Percentiles rank a stretch among this genome's conserved stretches.
phyloP scores from a whole-genome alignment of 441 rosid species.

The Erysimum pusillum region DNA sequence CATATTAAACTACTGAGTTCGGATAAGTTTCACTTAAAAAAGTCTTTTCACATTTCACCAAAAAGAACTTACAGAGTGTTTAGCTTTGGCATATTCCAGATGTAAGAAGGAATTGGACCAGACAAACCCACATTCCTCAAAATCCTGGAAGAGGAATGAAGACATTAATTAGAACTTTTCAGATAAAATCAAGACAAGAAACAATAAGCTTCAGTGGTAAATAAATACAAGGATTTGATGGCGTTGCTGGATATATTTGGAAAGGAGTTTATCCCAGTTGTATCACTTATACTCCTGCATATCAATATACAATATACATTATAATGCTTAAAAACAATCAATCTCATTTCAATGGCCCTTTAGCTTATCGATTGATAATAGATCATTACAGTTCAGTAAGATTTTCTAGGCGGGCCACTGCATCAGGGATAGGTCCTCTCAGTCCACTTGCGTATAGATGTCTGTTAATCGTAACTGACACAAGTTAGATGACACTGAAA shows the following conservation, averaged over 20 bases:
- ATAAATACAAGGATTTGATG: slow-evolving; percentile 7
- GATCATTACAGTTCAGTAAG: slow-evolving; percentile 20
- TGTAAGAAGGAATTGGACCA: slow-evolving; percentile 41
- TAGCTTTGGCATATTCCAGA: slow-evolving; percentile 17
- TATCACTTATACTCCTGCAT: slow-evolving; percentile 38
- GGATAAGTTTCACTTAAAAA: no score
- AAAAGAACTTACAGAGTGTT: slow-evolving; percentile 29
- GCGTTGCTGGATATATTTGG: slow-evolving; percentile 34
- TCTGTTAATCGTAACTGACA: slow-evolving; percentile 23
- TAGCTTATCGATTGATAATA: background rate
- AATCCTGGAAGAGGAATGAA: slow-evolving; percentile 12
- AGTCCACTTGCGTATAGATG: slow-evolving; percentile 41
- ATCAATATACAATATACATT: background rate
- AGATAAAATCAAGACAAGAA: no score
- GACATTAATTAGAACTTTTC: background rate
- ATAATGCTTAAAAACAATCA: background rate
- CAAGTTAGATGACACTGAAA: background rate
- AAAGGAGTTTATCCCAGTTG: slow-evolving; percentile 27
- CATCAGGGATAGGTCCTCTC: slow-evolving; percentile 47
- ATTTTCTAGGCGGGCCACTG: slow-evolving; percentile 18
- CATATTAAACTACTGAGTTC: no score
- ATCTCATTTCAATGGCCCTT: background rate
- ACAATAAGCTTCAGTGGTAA: background rate
- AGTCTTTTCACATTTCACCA: no score
- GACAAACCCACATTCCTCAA: slow-evolving; percentile 38